Base-by-base conservation (phyloP, 2,329 filamentous ascomycete species). In the Stemphylium lycopersici region DNA sequence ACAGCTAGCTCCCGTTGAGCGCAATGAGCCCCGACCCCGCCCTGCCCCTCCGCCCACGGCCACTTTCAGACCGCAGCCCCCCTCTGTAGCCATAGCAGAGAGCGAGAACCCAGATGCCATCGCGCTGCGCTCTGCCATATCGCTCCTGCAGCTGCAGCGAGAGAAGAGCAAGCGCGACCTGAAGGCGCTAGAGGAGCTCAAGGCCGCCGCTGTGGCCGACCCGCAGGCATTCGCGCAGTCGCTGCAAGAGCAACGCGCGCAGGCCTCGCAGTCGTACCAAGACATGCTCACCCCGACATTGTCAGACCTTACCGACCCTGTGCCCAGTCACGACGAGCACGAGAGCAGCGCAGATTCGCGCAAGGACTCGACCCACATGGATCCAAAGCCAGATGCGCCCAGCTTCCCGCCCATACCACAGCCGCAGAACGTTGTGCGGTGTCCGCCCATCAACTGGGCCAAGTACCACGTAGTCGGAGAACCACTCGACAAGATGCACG, bases 381-480 rank as follows among this genome's bases (percentile, higher is more conserved):
- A 67, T 6, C 32, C 48, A 13, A 46, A 52, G 15, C n/a, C 56
- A 26, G 49, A 59, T 5, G 55, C 59, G 16, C 18, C 58, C 13
- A 57, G 63, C 22, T 92, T 92, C 79, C 79, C 84, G 2, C 78
- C 78, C 15, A 83, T 97, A 12, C 93, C 93, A 0, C 83, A 83
- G 12, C 86, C 90, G 6, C 93, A 97, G 74, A 90, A 90, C 63
- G 80, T 98, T 0, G 88, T 96, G 22, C 87, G 93, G 36, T 91
- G 88, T 77, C 93, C 93, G 7, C 89, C 91, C 7, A 88, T 98
- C 69, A 96, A 97, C 78, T 98, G 93, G 93, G 86, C 87, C 11
- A 93, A 96, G 71, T 98, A 98, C 74, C 90, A 91, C 65, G 83
- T 97, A n/a, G 87, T 95, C 3, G 93, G 91, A 43, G 88, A 90